These are phyloP conservation scores for Funneliformis mosseae DNA, from an alignment of 192 early-diverging fungal species.

Conservation along the genomic window DNA sequence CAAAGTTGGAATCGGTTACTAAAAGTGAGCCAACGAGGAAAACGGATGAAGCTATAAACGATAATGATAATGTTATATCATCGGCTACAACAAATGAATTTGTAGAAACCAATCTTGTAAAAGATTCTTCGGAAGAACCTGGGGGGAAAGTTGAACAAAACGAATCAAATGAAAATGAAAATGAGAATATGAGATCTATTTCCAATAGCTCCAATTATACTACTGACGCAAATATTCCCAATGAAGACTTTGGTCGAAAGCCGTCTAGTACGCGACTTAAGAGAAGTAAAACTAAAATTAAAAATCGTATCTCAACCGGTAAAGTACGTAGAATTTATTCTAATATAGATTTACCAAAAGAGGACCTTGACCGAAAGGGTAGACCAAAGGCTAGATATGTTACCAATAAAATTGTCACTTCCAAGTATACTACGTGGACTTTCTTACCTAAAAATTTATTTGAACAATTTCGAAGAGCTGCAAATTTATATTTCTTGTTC, in stretches of 20 bases:
- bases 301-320: constrained; percentile 45
- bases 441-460: constrained; percentile 93
- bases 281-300: constrained; percentile 49
- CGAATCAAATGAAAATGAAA: too few relatives aligned
- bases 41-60: not conserved
- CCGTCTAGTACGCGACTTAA: constrained; percentile 30
- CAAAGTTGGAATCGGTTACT: not conserved
- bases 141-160: not conserved
- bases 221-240: not conserved
- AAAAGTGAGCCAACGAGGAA: not conserved
- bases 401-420: constrained; percentile 83
- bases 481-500: constrained; percentile 87
- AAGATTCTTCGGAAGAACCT: not conserved
- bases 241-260: not conserved
- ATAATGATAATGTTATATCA: not conserved
- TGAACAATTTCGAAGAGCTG: constrained; percentile 85
- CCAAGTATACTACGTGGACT: constrained; percentile 85
- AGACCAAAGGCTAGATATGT: constrained; percentile 56
- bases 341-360: constrained; percentile 63
- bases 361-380: constrained; percentile 57
- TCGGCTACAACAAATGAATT: not conserved
- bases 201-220: not conserved
- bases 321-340: constrained; percentile 61
- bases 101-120: not conserved
- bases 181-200: not conserved